phyloP scores from a whole-genome alignment of 75 land plant genomes.

The Pinus taeda region DNA sequence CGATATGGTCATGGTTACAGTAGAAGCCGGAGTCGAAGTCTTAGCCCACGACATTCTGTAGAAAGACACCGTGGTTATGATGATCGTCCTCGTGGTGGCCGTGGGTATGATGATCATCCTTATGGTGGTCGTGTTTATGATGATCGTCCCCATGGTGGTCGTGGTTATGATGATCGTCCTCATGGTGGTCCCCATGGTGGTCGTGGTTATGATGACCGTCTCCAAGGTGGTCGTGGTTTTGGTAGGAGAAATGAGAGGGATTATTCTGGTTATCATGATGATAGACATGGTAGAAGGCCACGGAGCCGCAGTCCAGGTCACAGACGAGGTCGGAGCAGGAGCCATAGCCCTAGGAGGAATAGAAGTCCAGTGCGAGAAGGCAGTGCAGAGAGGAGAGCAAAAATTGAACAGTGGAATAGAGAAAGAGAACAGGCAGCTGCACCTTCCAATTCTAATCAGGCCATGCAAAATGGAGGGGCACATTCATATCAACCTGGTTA shows the following conservation, averaged over 20 bases:
- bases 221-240: constrained; percentile 29
- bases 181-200: constrained; percentile 26
- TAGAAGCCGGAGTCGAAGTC: constrained; percentile 47
- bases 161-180: constrained; percentile 22
- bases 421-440: constrained; percentile 48
- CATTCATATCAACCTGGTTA: constrained; percentile 4
- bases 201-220: constrained; percentile 28
- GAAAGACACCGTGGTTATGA: constrained; percentile 20
- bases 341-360: constrained; percentile 41
- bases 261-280: constrained; percentile 33
- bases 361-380: constrained; percentile 55
- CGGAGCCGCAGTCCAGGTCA: constrained; percentile 41
- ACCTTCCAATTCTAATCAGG: constrained; percentile 1
- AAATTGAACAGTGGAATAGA: constrained; percentile 73
- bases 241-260: constrained; percentile 21
- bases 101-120: constrained; percentile 22
- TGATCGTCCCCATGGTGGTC: constrained; percentile 9
- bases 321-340: constrained; percentile 32
- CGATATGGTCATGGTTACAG: constrained; percentile 29
- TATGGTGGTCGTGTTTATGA: constrained; percentile 28
- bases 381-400: constrained; percentile 65
- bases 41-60: constrained; percentile 21
- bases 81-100: constrained; percentile 26
- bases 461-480: not conserved
- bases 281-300: constrained; percentile 25